These are phyloP conservation scores for Monosporascus sp. DNA, from an alignment of 2,329 filamentous ascomycete genomes.

Conservation along the genomic window DNA sequence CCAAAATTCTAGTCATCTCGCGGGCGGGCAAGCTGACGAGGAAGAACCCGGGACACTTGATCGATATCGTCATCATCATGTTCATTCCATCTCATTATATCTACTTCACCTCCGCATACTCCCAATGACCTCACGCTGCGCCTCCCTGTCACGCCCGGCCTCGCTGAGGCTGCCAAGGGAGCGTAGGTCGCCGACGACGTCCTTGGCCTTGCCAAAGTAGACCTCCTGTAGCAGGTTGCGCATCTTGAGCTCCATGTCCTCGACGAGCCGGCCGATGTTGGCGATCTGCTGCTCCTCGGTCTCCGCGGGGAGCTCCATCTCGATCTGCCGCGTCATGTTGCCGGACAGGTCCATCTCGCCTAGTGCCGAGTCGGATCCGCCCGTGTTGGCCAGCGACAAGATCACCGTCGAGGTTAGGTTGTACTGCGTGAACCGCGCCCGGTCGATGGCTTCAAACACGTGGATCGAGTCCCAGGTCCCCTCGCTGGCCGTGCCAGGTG, in stretches of 20 bases:
- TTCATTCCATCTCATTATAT: neutral
- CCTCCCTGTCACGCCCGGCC: conserved; percentile 73
- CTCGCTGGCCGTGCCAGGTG: conserved; percentile 58
- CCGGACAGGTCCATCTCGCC: conserved; percentile 89
- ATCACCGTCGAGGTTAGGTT: conserved; percentile 97
- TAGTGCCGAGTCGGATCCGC: conserved; percentile 38
- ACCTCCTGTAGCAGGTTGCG: conserved; percentile 96
- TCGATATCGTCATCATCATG: neutral
- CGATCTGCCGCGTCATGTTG: conserved; percentile 96
- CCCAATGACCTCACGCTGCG: conserved; percentile 82
- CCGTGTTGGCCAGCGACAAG: conserved; percentile 64
- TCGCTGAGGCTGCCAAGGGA: conserved; percentile 82
- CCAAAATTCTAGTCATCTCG: no score
- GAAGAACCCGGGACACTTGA: no score
- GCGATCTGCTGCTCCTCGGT: conserved; percentile 90
- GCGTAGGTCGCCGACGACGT: conserved; percentile 91
- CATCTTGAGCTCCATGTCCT: conserved; percentile 99
- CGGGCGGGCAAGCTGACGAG: no score
- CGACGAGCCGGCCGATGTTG: conserved; percentile 88
- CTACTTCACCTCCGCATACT: conserved; percentile 33
- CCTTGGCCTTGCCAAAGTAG: conserved; percentile 98
- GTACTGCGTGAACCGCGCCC: conserved; percentile 88
- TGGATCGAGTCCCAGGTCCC: conserved; percentile 98
- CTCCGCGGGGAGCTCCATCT: conserved; percentile 84
- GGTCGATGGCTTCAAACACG: conserved; percentile 94